Percentiles rank a stretch among this genome's conserved stretches.
Conservation (phyloP, 2,329 filamentous ascomycete genomes). For the Trichoderma sp. region DNA sequence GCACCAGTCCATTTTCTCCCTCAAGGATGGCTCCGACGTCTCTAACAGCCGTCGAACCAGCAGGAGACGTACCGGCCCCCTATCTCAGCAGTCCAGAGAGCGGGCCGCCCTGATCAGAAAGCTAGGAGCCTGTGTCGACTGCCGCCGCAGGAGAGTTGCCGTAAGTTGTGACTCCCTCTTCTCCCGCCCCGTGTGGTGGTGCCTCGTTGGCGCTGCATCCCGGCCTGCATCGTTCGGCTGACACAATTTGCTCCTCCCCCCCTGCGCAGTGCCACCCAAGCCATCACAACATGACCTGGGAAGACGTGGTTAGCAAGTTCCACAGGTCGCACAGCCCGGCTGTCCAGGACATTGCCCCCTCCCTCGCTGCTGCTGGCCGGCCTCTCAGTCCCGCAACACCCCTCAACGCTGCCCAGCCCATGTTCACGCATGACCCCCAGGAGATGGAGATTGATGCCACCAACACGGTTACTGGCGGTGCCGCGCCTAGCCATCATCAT, state of each 20-base stretch:
- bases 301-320: slow-evolving; percentile 59
- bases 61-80: slow-evolving; percentile 60
- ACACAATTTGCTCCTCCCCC: slow-evolving; percentile 8
- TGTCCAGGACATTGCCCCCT: slow-evolving; percentile 53
- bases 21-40: slow-evolving; percentile 58
- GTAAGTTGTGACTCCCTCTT: slow-evolving; percentile 47
- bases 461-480: not conserved
- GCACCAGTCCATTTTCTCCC: slow-evolving; percentile 57
- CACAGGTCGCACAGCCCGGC: slow-evolving; percentile 54
- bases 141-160: slow-evolving; percentile 59
- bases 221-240: slow-evolving; percentile 1
- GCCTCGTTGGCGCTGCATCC: slow-evolving; percentile 1
- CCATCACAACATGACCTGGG: slow-evolving; percentile 64
- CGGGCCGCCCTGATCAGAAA: slow-evolving; percentile 63
- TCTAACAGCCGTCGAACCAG: slow-evolving; percentile 57
- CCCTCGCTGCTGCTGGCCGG: slow-evolving; percentile 44
- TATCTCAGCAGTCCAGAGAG: slow-evolving; percentile 60
- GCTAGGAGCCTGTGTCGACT: slow-evolving; percentile 60
- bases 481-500: slow-evolving; percentile 38
- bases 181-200: not conserved
- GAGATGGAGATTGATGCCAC: slow-evolving; percentile 59
- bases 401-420: slow-evolving; percentile 42
- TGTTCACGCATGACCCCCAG: slow-evolving; percentile 51
- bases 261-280: slow-evolving; percentile 58
- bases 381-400: slow-evolving; percentile 52